Percentiles rank a stretch among this genome's conserved stretches.
Conservation (phyloP, 139 green algal genomes). For the Spirogloea muscicola region DNA sequence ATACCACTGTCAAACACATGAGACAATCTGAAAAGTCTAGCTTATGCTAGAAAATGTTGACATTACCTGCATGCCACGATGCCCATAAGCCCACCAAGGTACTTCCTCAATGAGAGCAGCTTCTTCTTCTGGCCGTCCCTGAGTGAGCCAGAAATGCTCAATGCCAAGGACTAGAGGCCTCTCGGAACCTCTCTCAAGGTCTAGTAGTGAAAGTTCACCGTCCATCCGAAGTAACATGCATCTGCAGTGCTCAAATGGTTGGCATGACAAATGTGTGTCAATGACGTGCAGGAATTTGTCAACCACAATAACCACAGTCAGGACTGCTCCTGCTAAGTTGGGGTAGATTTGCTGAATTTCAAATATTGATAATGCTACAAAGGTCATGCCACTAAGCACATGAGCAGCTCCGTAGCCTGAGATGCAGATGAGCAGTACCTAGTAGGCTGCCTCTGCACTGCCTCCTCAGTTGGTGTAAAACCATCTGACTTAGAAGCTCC, state of each 20-base stretch:
- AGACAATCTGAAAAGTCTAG: no score
- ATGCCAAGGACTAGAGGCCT: constrained; percentile 31
- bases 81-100: constrained; percentile 93
- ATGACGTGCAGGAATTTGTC: no score
- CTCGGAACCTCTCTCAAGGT: constrained; percentile 74
- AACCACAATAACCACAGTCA: no score
- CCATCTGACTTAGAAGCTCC: constrained; percentile 1
- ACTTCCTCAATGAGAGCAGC: constrained; percentile 63
- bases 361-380: no score
- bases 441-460: constrained; percentile 35
- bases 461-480: constrained; percentile 5
- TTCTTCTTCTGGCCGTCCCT: constrained; percentile 25
- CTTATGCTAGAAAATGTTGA: no score
- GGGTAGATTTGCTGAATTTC: no score
- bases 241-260: no score
- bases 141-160: constrained; percentile 49
- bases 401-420: no score
- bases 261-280: no score
- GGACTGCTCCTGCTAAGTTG: no score
- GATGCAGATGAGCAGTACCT: constrained; percentile 3
- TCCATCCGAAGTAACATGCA: constrained; percentile 81
- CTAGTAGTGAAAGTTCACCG: constrained; percentile 76
- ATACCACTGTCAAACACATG: no score
- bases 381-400: no score
- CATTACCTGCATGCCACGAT: constrained; percentile 84